These are phyloP conservation scores for Aspergillus sparsus DNA, from an alignment of 495 filamentous ascomycete species.

Conservation along the genomic window DNA sequence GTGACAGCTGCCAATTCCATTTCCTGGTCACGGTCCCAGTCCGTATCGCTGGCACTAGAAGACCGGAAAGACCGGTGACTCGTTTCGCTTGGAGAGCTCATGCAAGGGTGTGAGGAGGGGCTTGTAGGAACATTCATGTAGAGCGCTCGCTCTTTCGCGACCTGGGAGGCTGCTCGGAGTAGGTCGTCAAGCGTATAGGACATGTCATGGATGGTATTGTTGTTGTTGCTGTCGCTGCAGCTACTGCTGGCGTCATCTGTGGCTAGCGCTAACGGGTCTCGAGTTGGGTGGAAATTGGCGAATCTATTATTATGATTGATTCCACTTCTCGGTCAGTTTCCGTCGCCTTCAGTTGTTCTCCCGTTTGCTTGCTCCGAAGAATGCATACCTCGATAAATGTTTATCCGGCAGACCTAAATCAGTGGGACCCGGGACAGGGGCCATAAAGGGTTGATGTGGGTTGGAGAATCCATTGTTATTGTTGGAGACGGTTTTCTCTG, in stretches of 20 bases:
- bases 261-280: not conserved
- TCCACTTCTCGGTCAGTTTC: conserved; percentile 1
- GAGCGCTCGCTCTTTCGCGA: conserved; percentile 39
- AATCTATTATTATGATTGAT: conserved; percentile 8
- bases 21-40: conserved; percentile 21
- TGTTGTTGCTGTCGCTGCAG: conserved; percentile 3
- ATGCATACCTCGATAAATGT: conserved; percentile 17
- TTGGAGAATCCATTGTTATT: not conserved
- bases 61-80: conserved; percentile 26
- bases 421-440: not conserved
- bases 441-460: not conserved
- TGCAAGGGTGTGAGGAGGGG: conserved; percentile 21
- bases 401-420: conserved; percentile 11
- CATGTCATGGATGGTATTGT: not conserved
- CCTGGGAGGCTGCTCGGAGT: conserved; percentile 26
- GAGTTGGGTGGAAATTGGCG: conserved; percentile 10
- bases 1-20: conserved; percentile 6
- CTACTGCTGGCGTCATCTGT: too few species aligned
- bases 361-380: not conserved
- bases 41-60: conserved; percentile 27
- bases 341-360: not conserved
- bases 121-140: conserved; percentile 34
- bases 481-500: conserved; percentile 8
- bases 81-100: conserved; percentile 29
- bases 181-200: conserved; percentile 17